Conservation (phyloP, 2,329 filamentous ascomycete genomes). For the Fusarium scirpi region DNA sequence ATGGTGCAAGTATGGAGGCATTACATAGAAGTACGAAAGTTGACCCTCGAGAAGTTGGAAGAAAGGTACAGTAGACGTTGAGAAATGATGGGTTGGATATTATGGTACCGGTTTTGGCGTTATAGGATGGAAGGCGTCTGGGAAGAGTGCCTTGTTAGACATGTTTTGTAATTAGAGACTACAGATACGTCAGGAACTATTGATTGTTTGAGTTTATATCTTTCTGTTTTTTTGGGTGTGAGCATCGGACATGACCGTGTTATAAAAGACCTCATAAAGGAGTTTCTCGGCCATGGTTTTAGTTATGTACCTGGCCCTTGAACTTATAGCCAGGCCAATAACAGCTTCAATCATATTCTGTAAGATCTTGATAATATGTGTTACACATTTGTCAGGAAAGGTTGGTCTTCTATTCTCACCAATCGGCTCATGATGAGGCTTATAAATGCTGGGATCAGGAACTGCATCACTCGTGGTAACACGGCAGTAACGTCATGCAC, state of each 20-base stretch:
- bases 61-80: conserved; percentile 20
- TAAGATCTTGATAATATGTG: background rate
- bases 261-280: background rate
- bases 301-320: background rate
- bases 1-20: background rate
- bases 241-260: background rate
- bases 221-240: background rate
- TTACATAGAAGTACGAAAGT: background rate
- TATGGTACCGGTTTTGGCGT: background rate
- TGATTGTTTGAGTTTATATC: background rate
- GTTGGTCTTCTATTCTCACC: background rate
- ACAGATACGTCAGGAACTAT: background rate
- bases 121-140: background rate
- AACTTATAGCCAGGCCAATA: background rate
- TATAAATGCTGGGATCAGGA: background rate
- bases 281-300: background rate
- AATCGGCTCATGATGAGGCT: background rate
- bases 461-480: background rate
- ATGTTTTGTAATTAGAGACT: background rate
- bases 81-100: background rate
- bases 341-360: background rate
- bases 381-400: background rate
- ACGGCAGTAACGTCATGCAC: background rate
- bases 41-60: conserved; percentile 25
- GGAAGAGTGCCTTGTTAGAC: background rate